phyloP scores from a whole-genome alignment of 108 stramenopile species.

The Ochromonas danica region DNA sequence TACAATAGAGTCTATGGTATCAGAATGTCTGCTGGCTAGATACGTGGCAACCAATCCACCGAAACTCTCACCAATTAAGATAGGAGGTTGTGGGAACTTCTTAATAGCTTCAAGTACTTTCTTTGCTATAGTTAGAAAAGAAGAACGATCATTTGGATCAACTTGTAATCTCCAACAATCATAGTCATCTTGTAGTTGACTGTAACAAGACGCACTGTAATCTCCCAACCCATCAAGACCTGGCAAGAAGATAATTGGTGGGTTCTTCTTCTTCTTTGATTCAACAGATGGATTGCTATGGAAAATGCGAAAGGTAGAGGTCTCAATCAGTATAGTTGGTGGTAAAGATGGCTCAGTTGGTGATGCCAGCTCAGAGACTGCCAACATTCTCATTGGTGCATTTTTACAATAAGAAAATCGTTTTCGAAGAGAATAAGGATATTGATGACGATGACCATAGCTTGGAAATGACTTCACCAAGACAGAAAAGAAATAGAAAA shows the following conservation, averaged over 20 bases:
- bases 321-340: no score
- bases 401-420: no score
- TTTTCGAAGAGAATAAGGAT: no score
- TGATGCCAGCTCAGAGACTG: no score
- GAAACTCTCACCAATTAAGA: slow-evolving; percentile 77
- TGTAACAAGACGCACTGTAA: not conserved
- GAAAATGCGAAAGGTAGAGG: no score
- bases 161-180: slow-evolving; percentile 1
- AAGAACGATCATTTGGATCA: slow-evolving; percentile 41
- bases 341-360: no score
- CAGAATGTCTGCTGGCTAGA: slow-evolving; percentile 44
- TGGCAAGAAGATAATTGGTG: not conserved
- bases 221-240: not conserved
- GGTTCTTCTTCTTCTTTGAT: no score
- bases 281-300: no score
- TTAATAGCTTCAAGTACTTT: slow-evolving; percentile 51
- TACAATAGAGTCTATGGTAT: slow-evolving; percentile 45
- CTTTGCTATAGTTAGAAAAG: slow-evolving; percentile 62
- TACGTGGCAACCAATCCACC: slow-evolving; percentile 74
- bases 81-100: slow-evolving; percentile 48
- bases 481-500: no score
- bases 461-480: no score
- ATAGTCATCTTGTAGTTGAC: not conserved
- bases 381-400: no score
- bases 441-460: no score